A percentile compares a stretch with the other conserved stretches of the same genome.
These are phyloP conservation scores for Russula foetens DNA, from an alignment of 768 basidiomycete species.

Conservation along the genomic window DNA sequence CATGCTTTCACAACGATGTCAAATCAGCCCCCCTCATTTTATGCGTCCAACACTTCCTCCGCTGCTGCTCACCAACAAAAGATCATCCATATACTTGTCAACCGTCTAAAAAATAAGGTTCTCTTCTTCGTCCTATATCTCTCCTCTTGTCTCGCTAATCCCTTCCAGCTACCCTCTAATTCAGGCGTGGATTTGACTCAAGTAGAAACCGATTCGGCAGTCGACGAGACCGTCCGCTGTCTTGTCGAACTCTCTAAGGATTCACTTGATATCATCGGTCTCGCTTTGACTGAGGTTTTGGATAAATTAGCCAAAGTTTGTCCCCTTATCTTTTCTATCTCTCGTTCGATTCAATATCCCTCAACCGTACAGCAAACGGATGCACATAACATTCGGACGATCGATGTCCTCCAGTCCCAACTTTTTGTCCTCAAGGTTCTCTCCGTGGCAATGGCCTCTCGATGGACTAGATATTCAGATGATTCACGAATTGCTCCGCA, in stretches of 20 bases:
- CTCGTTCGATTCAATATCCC: neutral
- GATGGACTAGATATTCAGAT: slow-evolving; percentile 52
- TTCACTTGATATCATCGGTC: slow-evolving; percentile 72
- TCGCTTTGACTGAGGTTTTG: slow-evolving; percentile 66
- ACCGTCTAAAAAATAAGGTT: slow-evolving; percentile 76
- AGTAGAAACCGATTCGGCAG: slow-evolving; percentile 68
- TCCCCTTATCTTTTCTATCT: slow-evolving; percentile 2
- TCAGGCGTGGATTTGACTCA: slow-evolving; percentile 68
- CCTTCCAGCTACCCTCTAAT: slow-evolving; percentile 67
- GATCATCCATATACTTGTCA: slow-evolving; percentile 72
- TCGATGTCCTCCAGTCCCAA: slow-evolving; percentile 80
- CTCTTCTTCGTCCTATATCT: slow-evolving; percentile 12
- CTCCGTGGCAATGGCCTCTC: slow-evolving; percentile 66
- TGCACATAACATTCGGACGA: slow-evolving; percentile 40
- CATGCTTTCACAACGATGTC: slow-evolving; percentile 17
- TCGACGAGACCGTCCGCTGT: slow-evolving; percentile 68
- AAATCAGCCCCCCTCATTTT: slow-evolving; percentile 24
- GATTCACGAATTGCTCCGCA: slow-evolving; percentile 35
- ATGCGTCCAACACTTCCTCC: slow-evolving; percentile 27
- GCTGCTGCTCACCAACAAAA: slow-evolving; percentile 63
- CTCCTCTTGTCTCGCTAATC: slow-evolving; percentile 5
- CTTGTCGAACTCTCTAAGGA: slow-evolving; percentile 73
- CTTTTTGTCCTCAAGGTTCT: slow-evolving; percentile 80
- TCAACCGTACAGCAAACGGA: slow-evolving; percentile 42
- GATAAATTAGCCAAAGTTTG: slow-evolving; percentile 71